phyloP scores from a whole-genome alignment of 1,284 basidiomycete genomes.

The Hypsizygus ulmarius region DNA sequence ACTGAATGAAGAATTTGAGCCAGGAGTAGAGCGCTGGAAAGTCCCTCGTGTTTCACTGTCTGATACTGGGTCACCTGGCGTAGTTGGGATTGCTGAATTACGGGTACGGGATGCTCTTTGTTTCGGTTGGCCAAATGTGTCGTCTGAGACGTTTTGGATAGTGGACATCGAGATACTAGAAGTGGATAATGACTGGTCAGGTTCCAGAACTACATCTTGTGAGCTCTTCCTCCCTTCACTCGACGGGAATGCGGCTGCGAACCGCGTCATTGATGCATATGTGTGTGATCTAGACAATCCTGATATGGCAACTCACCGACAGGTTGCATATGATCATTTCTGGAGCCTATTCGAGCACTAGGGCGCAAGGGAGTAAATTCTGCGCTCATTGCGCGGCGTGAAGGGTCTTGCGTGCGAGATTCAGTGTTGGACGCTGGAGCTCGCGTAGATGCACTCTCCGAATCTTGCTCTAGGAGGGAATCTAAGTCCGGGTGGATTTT shows the following conservation, averaged over 20 bases:
- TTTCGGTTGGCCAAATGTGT: constrained; percentile 16
- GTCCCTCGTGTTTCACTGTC: constrained; percentile 3
- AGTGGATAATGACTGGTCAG: constrained; percentile 14
- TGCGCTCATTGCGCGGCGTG: background rate
- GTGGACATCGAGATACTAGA: constrained; percentile 13
- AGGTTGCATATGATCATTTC: constrained; percentile 7
- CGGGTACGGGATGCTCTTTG: constrained; percentile 4
- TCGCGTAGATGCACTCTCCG: background rate
- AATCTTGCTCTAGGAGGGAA: constrained; percentile 23
- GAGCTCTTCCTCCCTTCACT: background rate
- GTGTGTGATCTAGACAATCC: too few relatives aligned
- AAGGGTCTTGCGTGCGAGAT: background rate
- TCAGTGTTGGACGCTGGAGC: background rate
- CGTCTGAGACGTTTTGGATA: constrained; percentile 13
- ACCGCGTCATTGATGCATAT: background rate
- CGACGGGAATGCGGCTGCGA: background rate
- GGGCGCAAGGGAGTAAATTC: constrained; percentile 16
- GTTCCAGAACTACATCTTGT: background rate
- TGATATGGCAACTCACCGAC: constrained; percentile 1
- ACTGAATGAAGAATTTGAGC: constrained; percentile 18
- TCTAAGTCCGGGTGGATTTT: constrained; percentile 38
- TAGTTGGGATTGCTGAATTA: constrained; percentile 8
- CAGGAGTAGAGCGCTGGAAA: constrained; percentile 21
- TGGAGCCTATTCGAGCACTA: constrained; percentile 11
- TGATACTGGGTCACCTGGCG: constrained; percentile 11